Evolutionary conservation across 2,329 filamentous ascomycete genomes (phyloP).

Genomic region (Aspergillus tamarii): DNA sequence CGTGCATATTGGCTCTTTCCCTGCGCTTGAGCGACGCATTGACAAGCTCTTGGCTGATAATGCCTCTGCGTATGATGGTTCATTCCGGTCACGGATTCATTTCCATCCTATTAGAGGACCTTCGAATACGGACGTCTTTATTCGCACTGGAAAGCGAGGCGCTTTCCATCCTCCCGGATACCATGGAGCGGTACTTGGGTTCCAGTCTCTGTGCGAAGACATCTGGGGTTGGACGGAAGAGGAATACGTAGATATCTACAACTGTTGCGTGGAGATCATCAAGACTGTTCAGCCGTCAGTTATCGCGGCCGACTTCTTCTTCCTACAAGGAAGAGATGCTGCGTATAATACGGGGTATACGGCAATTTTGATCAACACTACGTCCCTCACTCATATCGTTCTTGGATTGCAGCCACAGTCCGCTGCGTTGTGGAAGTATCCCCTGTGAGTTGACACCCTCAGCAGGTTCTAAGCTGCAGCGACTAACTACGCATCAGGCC

Average conservation of each 20-base stretch:
- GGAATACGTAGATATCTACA: constrained; percentile 47
- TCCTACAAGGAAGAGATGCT: constrained; percentile 50
- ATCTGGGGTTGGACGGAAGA: constrained; percentile 42
- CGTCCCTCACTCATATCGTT: constrained; percentile 48
- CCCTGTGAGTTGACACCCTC: constrained; percentile 27
- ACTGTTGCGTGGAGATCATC: constrained; percentile 44
- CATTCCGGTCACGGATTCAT: constrained; percentile 19
- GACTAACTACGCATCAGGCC: constrained; percentile 33
- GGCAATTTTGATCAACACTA: constrained; percentile 49
- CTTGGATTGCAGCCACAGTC: constrained; percentile 43
- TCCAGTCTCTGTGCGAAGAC: constrained; percentile 31
- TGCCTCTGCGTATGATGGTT: constrained; percentile 22
- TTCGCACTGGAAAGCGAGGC: constrained; percentile 30
- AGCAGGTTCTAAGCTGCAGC: neutral
- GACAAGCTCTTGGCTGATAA: constrained; percentile 30
- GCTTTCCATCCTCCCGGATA: constrained; percentile 39
- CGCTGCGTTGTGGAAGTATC: constrained; percentile 38
- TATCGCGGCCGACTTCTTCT: constrained; percentile 49
- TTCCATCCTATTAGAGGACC: constrained; percentile 42
- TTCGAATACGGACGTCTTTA: constrained; percentile 38
- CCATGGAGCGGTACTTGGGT: constrained; percentile 37
- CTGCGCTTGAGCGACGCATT: constrained; percentile 38
- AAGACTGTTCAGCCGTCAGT: constrained; percentile 43
- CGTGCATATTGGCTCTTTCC: constrained; percentile 52
- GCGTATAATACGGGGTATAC: constrained; percentile 40